phyloP scores from a whole-genome alignment of 306 rosid species.

The Rosa persica region DNA sequence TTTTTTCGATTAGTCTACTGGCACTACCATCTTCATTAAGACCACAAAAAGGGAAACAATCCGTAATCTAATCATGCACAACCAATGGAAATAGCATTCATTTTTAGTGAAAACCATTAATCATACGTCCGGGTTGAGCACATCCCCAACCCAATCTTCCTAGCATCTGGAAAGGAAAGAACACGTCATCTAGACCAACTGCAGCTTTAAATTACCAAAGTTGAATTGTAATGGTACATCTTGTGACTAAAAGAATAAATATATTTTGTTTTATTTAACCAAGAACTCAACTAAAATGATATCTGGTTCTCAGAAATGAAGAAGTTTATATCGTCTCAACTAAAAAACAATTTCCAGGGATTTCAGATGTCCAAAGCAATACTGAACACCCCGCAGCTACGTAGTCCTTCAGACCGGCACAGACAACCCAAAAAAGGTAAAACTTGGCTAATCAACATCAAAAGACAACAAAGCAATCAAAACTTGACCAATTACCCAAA shows the following conservation, averaged over 20 bases:
- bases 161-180: background rate
- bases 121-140: background rate
- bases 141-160: background rate
- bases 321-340: background rate
- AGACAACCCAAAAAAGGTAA: background rate
- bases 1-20: background rate
- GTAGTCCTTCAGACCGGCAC: background rate
- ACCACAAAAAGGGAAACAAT: background rate
- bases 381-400: background rate
- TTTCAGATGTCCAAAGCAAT: background rate
- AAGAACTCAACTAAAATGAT: background rate
- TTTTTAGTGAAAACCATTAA: background rate
- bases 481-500: constrained; percentile 1
- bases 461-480: background rate
- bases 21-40: background rate
- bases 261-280: background rate
- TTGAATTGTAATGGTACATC: background rate
- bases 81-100: background rate
- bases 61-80: background rate
- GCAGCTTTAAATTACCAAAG: constrained; percentile 9
- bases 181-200: background rate
- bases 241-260: background rate
- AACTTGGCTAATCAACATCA: background rate
- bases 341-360: background rate
- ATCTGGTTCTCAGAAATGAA: constrained; percentile 2